These are phyloP conservation scores for Helenozyma rhizophorensis DNA, from an alignment of 805 yeast species.

Conservation along the genomic window DNA sequence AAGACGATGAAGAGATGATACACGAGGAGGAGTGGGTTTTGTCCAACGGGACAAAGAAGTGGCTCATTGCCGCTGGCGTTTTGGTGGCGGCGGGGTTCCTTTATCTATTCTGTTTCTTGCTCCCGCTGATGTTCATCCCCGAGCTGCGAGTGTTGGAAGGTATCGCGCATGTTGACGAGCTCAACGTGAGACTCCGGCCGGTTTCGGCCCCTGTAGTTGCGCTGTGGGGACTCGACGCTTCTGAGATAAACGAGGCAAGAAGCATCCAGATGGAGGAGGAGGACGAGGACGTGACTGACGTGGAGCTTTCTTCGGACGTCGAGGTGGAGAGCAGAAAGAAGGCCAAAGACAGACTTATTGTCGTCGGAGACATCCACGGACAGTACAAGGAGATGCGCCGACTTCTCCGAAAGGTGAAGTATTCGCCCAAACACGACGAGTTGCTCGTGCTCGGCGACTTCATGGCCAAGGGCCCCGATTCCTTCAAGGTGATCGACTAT, in stretches of 20 bases:
- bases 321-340: constrained; percentile 6
- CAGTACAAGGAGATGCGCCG: constrained; percentile 50
- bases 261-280: neutral
- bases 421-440: constrained; percentile 47
- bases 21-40: constrained; percentile 7
- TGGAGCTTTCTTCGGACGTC: constrained; percentile 1
- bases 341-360: constrained; percentile 46
- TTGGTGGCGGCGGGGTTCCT: constrained; percentile 12
- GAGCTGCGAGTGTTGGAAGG: constrained; percentile 22
- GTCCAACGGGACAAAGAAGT: constrained; percentile 3
- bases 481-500: constrained; percentile 61
- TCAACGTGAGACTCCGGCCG: constrained; percentile 25
- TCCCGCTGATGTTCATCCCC: constrained; percentile 36
- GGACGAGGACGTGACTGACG: constrained; percentile 1
- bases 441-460: constrained; percentile 81
- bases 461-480: constrained; percentile 77
- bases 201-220: constrained; percentile 12
- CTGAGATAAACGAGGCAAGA: too few relatives aligned
- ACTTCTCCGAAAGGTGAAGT: constrained; percentile 49
- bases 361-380: constrained; percentile 91
- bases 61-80: constrained; percentile 5
- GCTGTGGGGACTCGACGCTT: constrained; percentile 17
- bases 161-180: constrained; percentile 21
- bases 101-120: constrained; percentile 27
- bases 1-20: constrained; percentile 5